Evolutionary conservation across 345 rosid genomes (phyloP), one percentile per base, ranked within the genome.

Genomic region (Corymbia maculata): DNA sequence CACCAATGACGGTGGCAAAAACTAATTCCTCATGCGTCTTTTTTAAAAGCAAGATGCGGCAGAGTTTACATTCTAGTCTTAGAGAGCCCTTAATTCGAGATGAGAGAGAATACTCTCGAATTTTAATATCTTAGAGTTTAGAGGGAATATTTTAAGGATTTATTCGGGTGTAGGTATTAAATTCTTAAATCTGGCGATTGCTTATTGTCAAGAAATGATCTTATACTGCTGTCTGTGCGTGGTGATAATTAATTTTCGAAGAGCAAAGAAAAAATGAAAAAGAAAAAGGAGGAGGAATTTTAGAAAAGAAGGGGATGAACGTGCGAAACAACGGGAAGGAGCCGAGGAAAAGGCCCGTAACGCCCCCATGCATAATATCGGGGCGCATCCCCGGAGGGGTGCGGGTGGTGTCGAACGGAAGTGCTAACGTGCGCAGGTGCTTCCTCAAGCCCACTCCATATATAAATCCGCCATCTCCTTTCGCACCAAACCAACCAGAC

Each of bases 61-160:
- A 36, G 42, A 36, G 42, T 36, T 36, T 36, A 36, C 42, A 36
- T 36, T 36, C 4, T 36, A 36, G 42, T 4, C 42, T 36, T 36
- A 36, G 42, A 36, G 42, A 36, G 42, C 42, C 42, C 42, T 36
- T n/a, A n/a, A n/a, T n/a, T n/a, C n/a, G n/a, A n/a, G n/a, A n/a
- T n/a, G n/a, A n/a, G n/a, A n/a, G n/a, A n/a, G n/a, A 22, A 55
- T 21, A 55, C 0, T 3, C 2, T 24, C 0, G 2, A 2, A 36
- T 36, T 36, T 2, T 36, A 4, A 36, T 36, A 4, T 36, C 42
- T 36, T 4, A 36, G 42, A 36, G 42, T 36, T 36, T 4, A 36
- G 42, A 36, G 2, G 42, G 4, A 36, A 36, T 4, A 36, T 36
- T 36, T 36, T 36, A 36, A 36, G 2, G 42, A 36, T 36, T 36